phyloP scores from a whole-genome alignment of 2,329 filamentous ascomycete genomes.

The Byssochlamys sp. region DNA sequence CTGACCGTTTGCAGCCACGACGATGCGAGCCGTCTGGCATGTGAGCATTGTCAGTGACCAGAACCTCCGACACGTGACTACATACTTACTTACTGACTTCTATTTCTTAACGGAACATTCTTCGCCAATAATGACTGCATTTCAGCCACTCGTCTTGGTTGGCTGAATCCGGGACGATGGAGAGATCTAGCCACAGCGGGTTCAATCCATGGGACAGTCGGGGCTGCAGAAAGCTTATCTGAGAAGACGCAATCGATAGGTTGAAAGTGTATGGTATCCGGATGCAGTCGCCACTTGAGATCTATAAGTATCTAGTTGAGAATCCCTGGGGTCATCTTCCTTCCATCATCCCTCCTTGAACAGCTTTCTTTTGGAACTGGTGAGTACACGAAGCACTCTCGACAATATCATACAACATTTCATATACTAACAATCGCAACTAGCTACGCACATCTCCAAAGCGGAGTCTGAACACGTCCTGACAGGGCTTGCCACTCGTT shows the following conservation, averaged over 20 bases:
- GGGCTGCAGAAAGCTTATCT: not conserved
- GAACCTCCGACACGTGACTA: not conserved
- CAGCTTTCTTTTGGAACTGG: not conserved
- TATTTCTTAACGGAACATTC: not conserved
- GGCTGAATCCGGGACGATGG: not conserved
- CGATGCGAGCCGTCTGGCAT: not conserved
- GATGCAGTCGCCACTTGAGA: not conserved
- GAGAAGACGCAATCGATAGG: not conserved
- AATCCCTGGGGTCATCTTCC: not conserved
- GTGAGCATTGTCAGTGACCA: not conserved
- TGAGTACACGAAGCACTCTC: not conserved
- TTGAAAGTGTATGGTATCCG: not conserved
- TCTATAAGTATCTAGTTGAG: not conserved
- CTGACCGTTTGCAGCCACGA: not conserved
- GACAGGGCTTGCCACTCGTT: not conserved
- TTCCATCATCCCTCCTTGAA: not conserved
- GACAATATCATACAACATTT: not conserved
- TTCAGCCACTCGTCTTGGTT: not conserved
- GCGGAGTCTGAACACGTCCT: not conserved
- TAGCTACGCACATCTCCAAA: not conserved
- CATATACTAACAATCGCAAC: not conserved
- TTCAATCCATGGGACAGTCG: not conserved
- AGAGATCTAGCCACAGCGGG: not conserved
- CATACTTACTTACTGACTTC: not conserved
- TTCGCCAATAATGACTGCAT: not conserved